phyloP scores from a whole-genome alignment of 2,329 filamentous ascomycete species.

The Fusarium robinianum region DNA sequence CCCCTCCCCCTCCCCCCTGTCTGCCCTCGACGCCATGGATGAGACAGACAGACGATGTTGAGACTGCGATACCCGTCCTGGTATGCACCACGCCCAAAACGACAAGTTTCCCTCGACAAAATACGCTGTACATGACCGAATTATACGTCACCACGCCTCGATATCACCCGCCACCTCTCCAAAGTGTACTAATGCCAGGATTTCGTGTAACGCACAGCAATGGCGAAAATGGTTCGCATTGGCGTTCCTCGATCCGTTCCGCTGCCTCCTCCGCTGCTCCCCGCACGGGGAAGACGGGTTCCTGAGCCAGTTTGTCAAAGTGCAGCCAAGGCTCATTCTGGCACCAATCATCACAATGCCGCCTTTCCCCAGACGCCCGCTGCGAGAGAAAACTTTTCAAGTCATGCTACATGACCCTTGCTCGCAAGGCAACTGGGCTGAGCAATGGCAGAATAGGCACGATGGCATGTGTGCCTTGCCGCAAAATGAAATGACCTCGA shows the following conservation, averaged over 20 bases:
- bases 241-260: slow-evolving; percentile 20
- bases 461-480: slow-evolving; percentile 20
- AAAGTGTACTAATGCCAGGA: no score
- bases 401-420: slow-evolving; percentile 15
- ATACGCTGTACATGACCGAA: not conserved
- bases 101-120: no score
- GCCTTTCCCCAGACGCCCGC: slow-evolving; percentile 30
- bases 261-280: slow-evolving; percentile 10
- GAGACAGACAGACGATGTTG: no score
- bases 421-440: not conserved
- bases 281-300: slow-evolving; percentile 23
- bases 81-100: no score
- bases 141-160: no score
- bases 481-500: slow-evolving; percentile 14
- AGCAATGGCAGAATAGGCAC: no score
- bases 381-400: slow-evolving; percentile 23
- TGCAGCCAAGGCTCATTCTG: slow-evolving; percentile 14
- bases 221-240: slow-evolving; percentile 22
- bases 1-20: no score
- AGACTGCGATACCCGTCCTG: no score
- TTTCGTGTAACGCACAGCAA: slow-evolving; percentile 13
- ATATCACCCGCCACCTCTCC: no score
- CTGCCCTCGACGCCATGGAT: no score
- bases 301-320: slow-evolving; percentile 15
- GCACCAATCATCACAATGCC: slow-evolving; percentile 21